phyloP scores from a whole-genome alignment of 257 asterid species.

The Solanum sejunctum region DNA sequence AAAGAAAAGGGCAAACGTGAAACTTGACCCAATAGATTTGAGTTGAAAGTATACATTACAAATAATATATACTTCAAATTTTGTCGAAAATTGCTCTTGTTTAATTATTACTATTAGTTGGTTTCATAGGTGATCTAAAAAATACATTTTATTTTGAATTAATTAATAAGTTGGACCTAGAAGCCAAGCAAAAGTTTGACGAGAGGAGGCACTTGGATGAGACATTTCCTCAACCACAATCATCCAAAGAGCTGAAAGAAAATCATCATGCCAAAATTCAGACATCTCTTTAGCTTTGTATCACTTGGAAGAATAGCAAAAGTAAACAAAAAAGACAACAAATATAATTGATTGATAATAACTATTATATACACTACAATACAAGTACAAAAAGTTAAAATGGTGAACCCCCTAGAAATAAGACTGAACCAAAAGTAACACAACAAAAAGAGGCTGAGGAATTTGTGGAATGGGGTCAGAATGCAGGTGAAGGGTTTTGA shows the following conservation, averaged over 20 bases:
- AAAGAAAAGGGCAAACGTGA: background rate
- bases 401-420: background rate
- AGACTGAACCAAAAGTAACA: background rate
- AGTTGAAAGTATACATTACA: background rate
- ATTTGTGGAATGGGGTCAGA: background rate
- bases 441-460: background rate
- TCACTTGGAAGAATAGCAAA: background rate
- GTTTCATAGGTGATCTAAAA: background rate
- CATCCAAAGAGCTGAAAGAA: no score
- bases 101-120: background rate
- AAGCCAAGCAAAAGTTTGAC: background rate
- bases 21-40: background rate
- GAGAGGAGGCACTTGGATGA: no score
- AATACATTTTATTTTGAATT: background rate
- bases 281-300: no score
- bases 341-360: conserved; percentile 8
- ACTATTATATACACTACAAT: conserved; percentile 13
- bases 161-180: background rate
- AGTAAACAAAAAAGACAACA: background rate
- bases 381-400: conserved; percentile 3
- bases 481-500: background rate
- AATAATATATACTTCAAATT: background rate
- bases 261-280: no score
- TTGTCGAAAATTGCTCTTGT: background rate
- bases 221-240: no score